These are phyloP conservation scores for Sesbania bispinosa DNA, from an alignment of 306 rosid genomes.

Conservation along the genomic window DNA sequence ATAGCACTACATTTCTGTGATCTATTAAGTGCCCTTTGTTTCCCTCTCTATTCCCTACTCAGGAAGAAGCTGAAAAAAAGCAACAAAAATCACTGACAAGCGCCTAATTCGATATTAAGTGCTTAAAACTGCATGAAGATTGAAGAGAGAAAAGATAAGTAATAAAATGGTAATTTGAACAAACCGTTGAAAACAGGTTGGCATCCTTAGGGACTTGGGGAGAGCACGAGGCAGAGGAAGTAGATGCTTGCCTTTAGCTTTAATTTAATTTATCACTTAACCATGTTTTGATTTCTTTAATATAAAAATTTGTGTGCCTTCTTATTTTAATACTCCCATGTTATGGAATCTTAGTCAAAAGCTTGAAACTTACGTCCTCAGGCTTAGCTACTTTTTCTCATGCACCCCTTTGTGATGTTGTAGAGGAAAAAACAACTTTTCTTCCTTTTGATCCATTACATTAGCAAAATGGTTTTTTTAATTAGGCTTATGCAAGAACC, in stretches of 20 bases:
- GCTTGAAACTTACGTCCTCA: slow-evolving; percentile 38
- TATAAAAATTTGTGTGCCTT: slow-evolving; percentile 2
- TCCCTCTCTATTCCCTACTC: not conserved
- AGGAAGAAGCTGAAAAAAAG: slow-evolving; percentile 5
- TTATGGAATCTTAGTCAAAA: slow-evolving; percentile 51
- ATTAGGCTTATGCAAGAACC: slow-evolving; percentile 11
- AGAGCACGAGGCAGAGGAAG: slow-evolving; percentile 69
- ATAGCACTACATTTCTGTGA: not conserved
- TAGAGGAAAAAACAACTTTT: not conserved
- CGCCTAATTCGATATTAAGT: slow-evolving; percentile 33
- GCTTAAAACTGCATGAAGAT: slow-evolving; percentile 33
- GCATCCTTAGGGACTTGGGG: slow-evolving; percentile 42
- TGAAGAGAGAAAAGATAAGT: slow-evolving; percentile 13
- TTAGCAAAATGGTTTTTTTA: slow-evolving; percentile 5
- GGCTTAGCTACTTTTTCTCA: slow-evolving; percentile 4
- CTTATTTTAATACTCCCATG: slow-evolving; percentile 15
- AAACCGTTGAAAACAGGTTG: slow-evolving; percentile 38
- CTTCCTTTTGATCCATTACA: slow-evolving; percentile 8
- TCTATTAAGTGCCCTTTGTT: not conserved
- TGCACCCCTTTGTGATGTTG: slow-evolving; percentile 15
- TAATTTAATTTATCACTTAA: slow-evolving; percentile 25
- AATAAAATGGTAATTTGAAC: not conserved
- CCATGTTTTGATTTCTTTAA: slow-evolving; percentile 22
- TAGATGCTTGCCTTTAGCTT: slow-evolving; percentile 44
- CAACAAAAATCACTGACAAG: slow-evolving; percentile 29